A percentile compares a stretch with the other conserved stretches of the same genome.
Evolutionary conservation across 192 early-diverging fungal species (phyloP).

Genomic region (Coemansia reversa): DNA sequence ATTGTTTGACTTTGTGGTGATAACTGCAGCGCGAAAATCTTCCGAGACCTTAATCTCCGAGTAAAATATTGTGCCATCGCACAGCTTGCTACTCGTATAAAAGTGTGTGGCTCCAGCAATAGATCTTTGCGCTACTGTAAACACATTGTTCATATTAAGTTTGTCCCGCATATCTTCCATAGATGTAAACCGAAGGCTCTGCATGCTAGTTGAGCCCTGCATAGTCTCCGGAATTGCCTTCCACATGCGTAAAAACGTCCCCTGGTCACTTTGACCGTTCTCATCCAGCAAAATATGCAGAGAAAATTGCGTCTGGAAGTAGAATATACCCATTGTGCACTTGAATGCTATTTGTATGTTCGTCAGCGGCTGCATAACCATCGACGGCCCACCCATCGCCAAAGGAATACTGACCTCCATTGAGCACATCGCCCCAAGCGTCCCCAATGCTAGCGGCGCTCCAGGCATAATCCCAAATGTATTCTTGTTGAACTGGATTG

Average conservation of each 20-base stretch:
- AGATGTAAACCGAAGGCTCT: slow-evolving; percentile 33
- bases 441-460: slow-evolving; percentile 44
- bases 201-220: slow-evolving; percentile 25
- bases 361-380: slow-evolving; percentile 57
- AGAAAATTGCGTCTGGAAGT: slow-evolving; percentile 68
- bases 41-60: slow-evolving; percentile 64
- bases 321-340: slow-evolving; percentile 63
- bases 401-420: slow-evolving; percentile 56
- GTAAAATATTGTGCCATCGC: slow-evolving; percentile 61
- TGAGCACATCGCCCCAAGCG: slow-evolving; percentile 46
- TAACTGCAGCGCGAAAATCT: slow-evolving; percentile 38
- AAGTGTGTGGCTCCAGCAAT: slow-evolving; percentile 60
- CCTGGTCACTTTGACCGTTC: slow-evolving; percentile 50
- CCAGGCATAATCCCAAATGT: slow-evolving; percentile 63
- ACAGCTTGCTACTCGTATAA: slow-evolving; percentile 60
- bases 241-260: slow-evolving; percentile 58
- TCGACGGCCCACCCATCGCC: slow-evolving; percentile 52
- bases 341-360: slow-evolving; percentile 74
- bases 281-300: slow-evolving; percentile 61
- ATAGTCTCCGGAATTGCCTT: slow-evolving; percentile 45
- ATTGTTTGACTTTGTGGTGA: slow-evolving; percentile 48
- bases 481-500: slow-evolving; percentile 82
- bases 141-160: slow-evolving; percentile 61
- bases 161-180: slow-evolving; percentile 58
- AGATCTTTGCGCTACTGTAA: slow-evolving; percentile 63